These are phyloP conservation scores for Coniochaeta pulveracea DNA, from an alignment of 2,329 filamentous ascomycete genomes.

Conservation along the genomic window DNA sequence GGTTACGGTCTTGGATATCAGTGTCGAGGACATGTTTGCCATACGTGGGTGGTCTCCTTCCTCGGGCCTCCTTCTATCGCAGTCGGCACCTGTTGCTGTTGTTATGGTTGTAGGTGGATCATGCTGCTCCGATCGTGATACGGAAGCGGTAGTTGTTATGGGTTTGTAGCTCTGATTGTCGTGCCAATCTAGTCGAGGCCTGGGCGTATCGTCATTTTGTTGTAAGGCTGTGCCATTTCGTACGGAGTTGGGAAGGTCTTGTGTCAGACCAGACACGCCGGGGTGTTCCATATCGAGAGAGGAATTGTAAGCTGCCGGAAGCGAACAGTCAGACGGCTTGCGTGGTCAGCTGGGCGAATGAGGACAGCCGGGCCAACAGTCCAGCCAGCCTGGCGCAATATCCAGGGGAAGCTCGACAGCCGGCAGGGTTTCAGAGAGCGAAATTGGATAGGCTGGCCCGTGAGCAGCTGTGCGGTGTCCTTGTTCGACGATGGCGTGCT, in stretches of 20 bases:
- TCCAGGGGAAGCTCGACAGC: constrained; percentile 7
- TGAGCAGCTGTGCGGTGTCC: not conserved
- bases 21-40: constrained; percentile 49
- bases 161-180: not conserved
- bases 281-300: constrained; percentile 11
- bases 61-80: constrained; percentile 37
- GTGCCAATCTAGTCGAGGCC: not conserved
- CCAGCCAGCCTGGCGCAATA: constrained; percentile 1
- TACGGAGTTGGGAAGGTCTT: constrained; percentile 8
- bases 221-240: constrained; percentile 13
- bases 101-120: not conserved
- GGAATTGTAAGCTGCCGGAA: constrained; percentile 2
- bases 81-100: constrained; percentile 21
- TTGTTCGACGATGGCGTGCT: constrained; percentile 16
- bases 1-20: constrained; percentile 67
- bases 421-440: too few relatives aligned
- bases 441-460: too few relatives aligned
- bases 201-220: constrained; percentile 10
- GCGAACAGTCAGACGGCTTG: constrained; percentile 8
- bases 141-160: constrained; percentile 2
- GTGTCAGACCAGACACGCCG: constrained; percentile 9
- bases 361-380: constrained; percentile 3
- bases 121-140: constrained; percentile 1
- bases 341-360: constrained; percentile 5
- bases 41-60: constrained; percentile 37